Evolutionary conservation across 192 early-diverging fungal species (phyloP).

Genomic region (Gryganskiella cystojenkinii): DNA sequence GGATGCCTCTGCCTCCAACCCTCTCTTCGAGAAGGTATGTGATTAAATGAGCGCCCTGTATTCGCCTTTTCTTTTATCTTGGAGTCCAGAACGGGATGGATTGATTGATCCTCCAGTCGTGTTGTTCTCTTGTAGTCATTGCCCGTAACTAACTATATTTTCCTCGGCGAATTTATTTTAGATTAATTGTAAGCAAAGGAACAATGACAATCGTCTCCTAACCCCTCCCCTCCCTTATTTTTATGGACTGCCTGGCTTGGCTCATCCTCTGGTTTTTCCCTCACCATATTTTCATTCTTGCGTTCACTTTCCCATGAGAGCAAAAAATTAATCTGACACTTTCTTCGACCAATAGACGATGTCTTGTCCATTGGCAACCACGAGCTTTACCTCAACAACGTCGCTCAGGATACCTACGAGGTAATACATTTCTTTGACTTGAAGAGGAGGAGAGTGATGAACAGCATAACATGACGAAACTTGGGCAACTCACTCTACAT

Average conservation of each 20-base stretch:
- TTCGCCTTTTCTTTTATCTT: not conserved
- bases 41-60: not conserved
- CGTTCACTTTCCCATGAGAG: not conserved
- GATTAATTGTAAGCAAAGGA: slow-evolving; percentile 26
- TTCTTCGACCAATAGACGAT: slow-evolving; percentile 18
- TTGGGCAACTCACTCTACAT: too few relatives aligned
- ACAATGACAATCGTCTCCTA: not conserved
- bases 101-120: too few relatives aligned
- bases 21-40: slow-evolving; percentile 48
- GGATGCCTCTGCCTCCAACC: slow-evolving; percentile 46
- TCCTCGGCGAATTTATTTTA: too few relatives aligned
- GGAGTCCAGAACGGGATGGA: too few relatives aligned
- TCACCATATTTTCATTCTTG: too few relatives aligned
- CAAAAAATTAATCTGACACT: not conserved
- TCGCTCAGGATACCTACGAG: slow-evolving; percentile 40
- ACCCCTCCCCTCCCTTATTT: too few relatives aligned
- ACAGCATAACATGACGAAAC: too few relatives aligned
- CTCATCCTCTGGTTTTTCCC: too few relatives aligned
- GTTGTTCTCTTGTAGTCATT: too few relatives aligned
- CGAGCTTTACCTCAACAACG: slow-evolving; percentile 28
- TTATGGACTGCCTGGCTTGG: too few relatives aligned
- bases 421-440: not conserved
- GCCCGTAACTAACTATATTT: too few relatives aligned
- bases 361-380: slow-evolving; percentile 42
- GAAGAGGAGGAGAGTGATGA: too few relatives aligned